These are phyloP conservation scores for Castanea mollissima DNA, from an alignment of 306 rosid genomes.

Conservation along the genomic window DNA sequence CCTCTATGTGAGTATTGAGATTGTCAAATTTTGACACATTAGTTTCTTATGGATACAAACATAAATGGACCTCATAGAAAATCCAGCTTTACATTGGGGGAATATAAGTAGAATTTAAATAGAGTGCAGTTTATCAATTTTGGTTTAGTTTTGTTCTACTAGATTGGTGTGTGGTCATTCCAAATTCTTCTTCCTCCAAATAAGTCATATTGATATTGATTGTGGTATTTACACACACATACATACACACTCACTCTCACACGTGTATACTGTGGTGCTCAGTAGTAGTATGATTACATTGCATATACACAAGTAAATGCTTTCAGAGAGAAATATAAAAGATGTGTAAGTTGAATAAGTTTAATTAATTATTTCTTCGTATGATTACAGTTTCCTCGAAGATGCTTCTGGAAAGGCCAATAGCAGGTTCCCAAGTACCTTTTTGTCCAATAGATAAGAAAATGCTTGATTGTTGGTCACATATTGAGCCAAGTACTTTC, in stretches of 20 bases:
- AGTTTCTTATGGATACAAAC: not conserved
- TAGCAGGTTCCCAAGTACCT: slow-evolving; percentile 93
- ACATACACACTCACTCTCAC: not conserved
- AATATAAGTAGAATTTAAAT: not conserved
- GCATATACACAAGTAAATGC: no score
- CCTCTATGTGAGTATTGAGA: slow-evolving; percentile 54
- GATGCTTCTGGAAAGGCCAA: slow-evolving; percentile 72
- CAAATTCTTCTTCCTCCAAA: not conserved
- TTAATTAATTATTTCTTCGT: slow-evolving; percentile 13
- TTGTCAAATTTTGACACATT: not conserved
- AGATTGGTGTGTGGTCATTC: not conserved
- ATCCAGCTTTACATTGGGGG: not conserved
- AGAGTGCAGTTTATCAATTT: not conserved
- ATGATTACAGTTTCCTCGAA: slow-evolving; percentile 83
- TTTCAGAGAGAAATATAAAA: not conserved
- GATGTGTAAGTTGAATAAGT: not conserved
- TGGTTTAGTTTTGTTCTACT: not conserved
- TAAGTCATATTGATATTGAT: slow-evolving; percentile 2
- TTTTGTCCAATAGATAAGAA: slow-evolving; percentile 88
- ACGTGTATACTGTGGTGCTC: not conserved
- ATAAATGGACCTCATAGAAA: not conserved
- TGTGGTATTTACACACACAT: not conserved
- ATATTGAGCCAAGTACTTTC: slow-evolving; percentile 73
- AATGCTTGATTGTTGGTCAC: slow-evolving; percentile 91
- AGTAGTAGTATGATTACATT: not conserved